phyloP scores from a whole-genome alignment of 371 early-diverging fungal species.

The Saksenaea oblongispora region DNA sequence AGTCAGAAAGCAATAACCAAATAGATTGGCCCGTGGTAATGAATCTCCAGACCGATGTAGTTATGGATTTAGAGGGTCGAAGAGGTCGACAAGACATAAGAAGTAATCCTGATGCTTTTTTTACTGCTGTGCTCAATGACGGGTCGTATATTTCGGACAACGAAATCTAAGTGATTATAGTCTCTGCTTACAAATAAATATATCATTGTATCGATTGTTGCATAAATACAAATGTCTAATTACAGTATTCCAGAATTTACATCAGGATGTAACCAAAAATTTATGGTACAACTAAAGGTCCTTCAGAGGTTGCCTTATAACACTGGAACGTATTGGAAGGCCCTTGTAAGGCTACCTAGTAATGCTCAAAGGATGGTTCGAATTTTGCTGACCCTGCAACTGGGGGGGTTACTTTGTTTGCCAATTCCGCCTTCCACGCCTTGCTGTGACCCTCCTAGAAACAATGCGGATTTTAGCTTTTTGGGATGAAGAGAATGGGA shows the following conservation, averaged over 20 bases:
- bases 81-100: neutral
- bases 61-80: neutral
- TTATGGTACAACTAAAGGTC: neutral
- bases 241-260: neutral
- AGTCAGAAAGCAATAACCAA: neutral
- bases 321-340: neutral
- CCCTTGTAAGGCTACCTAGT: neutral
- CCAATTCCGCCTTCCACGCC: neutral
- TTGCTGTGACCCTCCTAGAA: neutral
- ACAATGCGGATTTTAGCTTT: neutral
- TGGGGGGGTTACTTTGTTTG: neutral
- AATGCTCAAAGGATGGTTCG: neutral
- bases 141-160: neutral
- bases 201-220: neutral
- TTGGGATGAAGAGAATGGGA: neutral
- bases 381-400: neutral
- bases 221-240: neutral
- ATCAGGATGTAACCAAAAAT: neutral
- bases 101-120: neutral
- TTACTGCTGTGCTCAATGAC: neutral
- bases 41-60: neutral
- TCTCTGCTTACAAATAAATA: neutral
- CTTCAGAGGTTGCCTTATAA: neutral
- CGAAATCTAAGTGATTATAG: neutral
- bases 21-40: neutral